These are phyloP conservation scores for Peronospora belbahrii DNA, from an alignment of 352 stramenopile species.

Conservation along the genomic window DNA sequence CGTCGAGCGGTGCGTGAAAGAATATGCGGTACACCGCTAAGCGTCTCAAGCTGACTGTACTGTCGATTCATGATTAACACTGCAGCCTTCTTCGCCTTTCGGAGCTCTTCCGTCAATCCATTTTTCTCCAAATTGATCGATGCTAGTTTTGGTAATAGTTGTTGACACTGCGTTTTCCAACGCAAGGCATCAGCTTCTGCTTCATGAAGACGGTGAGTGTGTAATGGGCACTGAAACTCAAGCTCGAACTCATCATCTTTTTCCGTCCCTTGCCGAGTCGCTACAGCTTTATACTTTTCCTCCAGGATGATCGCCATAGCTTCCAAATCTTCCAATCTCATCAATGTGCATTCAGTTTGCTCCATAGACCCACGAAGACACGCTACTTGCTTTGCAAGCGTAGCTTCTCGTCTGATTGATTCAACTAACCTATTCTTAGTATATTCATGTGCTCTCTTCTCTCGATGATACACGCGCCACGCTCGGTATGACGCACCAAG, in stretches of 20 bases:
- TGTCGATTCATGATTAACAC: too few relatives aligned
- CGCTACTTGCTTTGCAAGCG: constrained; percentile 11
- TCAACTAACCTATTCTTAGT: constrained; percentile 25
- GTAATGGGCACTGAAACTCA: constrained; percentile 1
- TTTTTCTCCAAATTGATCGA: too few relatives aligned
- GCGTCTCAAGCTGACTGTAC: too few relatives aligned
- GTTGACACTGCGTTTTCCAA: too few relatives aligned
- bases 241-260: constrained; percentile 4
- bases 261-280: background rate
- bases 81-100: too few relatives aligned
- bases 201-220: constrained; percentile 11
- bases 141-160: too few relatives aligned
- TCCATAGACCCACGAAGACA: constrained; percentile 10
- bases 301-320: constrained; percentile 1
- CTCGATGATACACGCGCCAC: constrained; percentile 21
- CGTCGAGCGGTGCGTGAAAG: too few relatives aligned
- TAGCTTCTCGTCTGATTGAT: constrained; percentile 16
- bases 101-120: constrained; percentile 12
- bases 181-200: constrained; percentile 7
- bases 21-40: too few relatives aligned
- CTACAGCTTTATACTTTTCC: background rate
- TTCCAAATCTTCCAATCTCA: constrained; percentile 25
- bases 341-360: constrained; percentile 14
- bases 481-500: constrained; percentile 23
- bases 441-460: constrained; percentile 29